Conservation (phyloP, 306 rosid genomes). For the Vicia villosa region DNA sequence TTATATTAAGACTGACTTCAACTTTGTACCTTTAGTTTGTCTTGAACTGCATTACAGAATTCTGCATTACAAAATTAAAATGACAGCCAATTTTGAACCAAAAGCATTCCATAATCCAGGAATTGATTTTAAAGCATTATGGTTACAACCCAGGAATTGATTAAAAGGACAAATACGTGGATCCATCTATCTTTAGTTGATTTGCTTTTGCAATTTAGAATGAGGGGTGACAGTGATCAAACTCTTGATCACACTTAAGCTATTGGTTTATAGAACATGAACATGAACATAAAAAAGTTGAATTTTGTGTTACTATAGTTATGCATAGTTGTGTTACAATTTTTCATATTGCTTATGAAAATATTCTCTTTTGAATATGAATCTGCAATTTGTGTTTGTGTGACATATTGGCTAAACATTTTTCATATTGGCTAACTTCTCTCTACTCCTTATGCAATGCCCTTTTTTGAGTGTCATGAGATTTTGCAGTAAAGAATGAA, state of each 20-base stretch:
- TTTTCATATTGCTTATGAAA: too few relatives aligned
- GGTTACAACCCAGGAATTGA: neutral
- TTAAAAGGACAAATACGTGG: neutral
- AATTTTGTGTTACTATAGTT: too few relatives aligned
- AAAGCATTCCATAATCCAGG: neutral
- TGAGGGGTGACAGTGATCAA: neutral
- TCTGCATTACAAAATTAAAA: conserved; percentile 35
- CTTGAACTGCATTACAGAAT: conserved; percentile 81
- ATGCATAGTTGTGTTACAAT: too few relatives aligned
- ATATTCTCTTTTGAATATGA: too few relatives aligned
- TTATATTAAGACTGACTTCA: conserved; percentile 18
- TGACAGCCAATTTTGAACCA: conserved; percentile 4
- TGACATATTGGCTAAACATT: too few relatives aligned
- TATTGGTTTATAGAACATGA: neutral
- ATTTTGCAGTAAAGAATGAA: too few relatives aligned
- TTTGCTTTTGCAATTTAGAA: neutral
- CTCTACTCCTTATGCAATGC: too few relatives aligned
- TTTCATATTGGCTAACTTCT: too few relatives aligned
- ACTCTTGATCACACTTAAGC: conserved; percentile 1
- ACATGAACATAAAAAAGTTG: neutral
- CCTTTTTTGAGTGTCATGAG: too few relatives aligned
- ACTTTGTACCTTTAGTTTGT: conserved; percentile 71
- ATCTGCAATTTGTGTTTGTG: too few relatives aligned
- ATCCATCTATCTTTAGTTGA: neutral
- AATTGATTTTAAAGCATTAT: neutral